phyloP scores from a whole-genome alignment of 2,329 filamentous ascomycete genomes.

The Aspergillus sp. region DNA sequence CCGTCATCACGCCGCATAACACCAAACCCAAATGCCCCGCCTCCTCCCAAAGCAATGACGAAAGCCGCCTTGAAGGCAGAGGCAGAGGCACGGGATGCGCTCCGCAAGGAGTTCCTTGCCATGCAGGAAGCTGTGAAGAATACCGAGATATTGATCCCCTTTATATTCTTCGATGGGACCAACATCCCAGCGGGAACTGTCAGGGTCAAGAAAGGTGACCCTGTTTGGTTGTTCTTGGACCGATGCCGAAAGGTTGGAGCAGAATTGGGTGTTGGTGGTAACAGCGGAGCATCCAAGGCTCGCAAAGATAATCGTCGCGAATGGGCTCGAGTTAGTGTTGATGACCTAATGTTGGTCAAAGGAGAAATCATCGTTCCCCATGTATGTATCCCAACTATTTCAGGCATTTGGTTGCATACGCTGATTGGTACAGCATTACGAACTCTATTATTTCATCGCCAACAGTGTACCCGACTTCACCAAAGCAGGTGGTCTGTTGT shows the following conservation, averaged over 20 bases:
- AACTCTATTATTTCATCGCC: slow-evolving; percentile 95
- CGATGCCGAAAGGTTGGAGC: slow-evolving; percentile 88
- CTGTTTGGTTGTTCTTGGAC: slow-evolving; percentile 90
- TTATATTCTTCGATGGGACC: slow-evolving; percentile 95
- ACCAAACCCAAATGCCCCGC: slow-evolving; percentile 47
- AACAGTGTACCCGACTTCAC: slow-evolving; percentile 66
- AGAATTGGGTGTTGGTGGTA: slow-evolving; percentile 71
- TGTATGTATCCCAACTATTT: slow-evolving; percentile 57
- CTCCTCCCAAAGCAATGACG: slow-evolving; percentile 71
- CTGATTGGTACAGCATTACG: slow-evolving; percentile 71
- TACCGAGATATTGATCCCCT: slow-evolving; percentile 87
- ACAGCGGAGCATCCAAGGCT: slow-evolving; percentile 46
- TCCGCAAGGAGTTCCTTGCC: slow-evolving; percentile 76
- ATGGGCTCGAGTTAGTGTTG: slow-evolving; percentile 92
- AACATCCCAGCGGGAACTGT: slow-evolving; percentile 83
- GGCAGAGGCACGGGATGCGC: slow-evolving; percentile 70
- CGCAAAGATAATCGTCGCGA: slow-evolving; percentile 68
- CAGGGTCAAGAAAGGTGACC: slow-evolving; percentile 89
- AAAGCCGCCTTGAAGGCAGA: slow-evolving; percentile 77
- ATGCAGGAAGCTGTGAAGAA: slow-evolving; percentile 85
- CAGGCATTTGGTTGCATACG: not conserved
- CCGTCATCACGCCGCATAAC: slow-evolving; percentile 38
- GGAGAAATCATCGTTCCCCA: slow-evolving; percentile 92
- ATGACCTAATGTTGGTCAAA: slow-evolving; percentile 90
- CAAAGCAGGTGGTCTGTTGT: slow-evolving; percentile 74